Conservation (phyloP, 164 flowering plant species). For the Saururus chinensis region DNA sequence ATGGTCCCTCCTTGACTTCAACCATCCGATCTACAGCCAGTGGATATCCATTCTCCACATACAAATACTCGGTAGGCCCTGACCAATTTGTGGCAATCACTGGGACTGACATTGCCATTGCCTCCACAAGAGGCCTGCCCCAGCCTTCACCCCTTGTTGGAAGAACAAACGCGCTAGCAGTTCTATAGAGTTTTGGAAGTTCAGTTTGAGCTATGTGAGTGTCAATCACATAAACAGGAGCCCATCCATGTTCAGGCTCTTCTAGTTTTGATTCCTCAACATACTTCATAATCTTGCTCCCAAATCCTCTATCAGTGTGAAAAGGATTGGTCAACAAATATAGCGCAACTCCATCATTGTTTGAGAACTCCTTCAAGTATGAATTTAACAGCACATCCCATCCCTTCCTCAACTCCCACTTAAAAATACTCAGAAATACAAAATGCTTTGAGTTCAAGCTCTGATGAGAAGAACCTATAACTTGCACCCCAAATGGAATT, state of each 20-base stretch:
- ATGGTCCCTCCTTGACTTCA: slow-evolving; percentile 65
- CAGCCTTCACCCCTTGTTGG: slow-evolving; percentile 85
- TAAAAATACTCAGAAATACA: slow-evolving; percentile 69
- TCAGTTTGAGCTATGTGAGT: slow-evolving; percentile 54
- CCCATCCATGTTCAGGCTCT: slow-evolving; percentile 48
- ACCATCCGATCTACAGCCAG: slow-evolving; percentile 50
- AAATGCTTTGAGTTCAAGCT: slow-evolving; percentile 16
- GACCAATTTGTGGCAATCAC: slow-evolving; percentile 81
- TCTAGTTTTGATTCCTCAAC: slow-evolving; percentile 35
- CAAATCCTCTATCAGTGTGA: slow-evolving; percentile 47
- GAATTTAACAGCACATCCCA: slow-evolving; percentile 72
- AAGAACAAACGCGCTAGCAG: slow-evolving; percentile 66
- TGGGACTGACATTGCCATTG: slow-evolving; percentile 73
- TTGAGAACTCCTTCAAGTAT: slow-evolving; percentile 53
- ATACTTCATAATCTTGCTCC: slow-evolving; percentile 42
- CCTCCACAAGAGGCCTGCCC: slow-evolving; percentile 73
- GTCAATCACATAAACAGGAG: slow-evolving; percentile 46
- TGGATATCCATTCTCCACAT: slow-evolving; percentile 54
- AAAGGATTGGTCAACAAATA: slow-evolving; percentile 56
- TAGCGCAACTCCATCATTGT: slow-evolving; percentile 39
- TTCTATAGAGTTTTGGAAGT: slow-evolving; percentile 52
- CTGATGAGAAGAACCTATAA: slow-evolving; percentile 22
- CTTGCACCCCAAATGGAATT: slow-evolving; percentile 26
- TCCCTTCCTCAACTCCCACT: slow-evolving; percentile 80
- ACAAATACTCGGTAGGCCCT: slow-evolving; percentile 65